phyloP scores from a whole-genome alignment of 495 filamentous ascomycete species.

The Cudoniella acicularis region DNA sequence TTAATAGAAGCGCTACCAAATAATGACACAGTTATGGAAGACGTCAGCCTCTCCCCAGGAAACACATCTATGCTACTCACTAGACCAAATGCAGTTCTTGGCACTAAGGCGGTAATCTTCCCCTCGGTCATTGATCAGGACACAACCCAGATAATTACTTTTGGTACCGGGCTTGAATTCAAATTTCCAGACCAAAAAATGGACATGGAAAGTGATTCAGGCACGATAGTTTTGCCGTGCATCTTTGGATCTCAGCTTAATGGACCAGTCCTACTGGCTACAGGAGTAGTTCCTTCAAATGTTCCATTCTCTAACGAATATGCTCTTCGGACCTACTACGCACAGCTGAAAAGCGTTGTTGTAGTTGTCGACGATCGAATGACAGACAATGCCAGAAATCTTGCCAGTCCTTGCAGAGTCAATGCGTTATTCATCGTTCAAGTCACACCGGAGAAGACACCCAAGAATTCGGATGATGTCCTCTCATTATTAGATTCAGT shows the following conservation, averaged over 20 bases:
- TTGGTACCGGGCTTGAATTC: conserved; percentile 9
- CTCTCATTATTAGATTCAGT: background rate
- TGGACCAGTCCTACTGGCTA: conserved; percentile 12
- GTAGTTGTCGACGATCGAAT: conserved; percentile 27
- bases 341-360: conserved; percentile 12
- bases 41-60: background rate
- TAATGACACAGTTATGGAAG: background rate
- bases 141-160: conserved; percentile 7
- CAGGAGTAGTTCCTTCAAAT: conserved; percentile 8
- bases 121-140: background rate
- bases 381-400: conserved; percentile 28
- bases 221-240: conserved; percentile 10
- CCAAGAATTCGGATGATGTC: background rate
- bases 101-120: background rate
- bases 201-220: background rate
- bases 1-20: background rate
- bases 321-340: conserved; percentile 8
- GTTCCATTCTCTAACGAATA: conserved; percentile 8
- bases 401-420: conserved; percentile 22
- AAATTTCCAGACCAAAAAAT: background rate
- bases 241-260: conserved; percentile 11
- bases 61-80: background rate
- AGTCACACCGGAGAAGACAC: background rate
- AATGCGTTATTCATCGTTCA: conserved; percentile 28
- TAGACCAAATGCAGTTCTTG: background rate